phyloP scores from a whole-genome alignment of 164 flowering plant species.

The Hamamelis virginiana region DNA sequence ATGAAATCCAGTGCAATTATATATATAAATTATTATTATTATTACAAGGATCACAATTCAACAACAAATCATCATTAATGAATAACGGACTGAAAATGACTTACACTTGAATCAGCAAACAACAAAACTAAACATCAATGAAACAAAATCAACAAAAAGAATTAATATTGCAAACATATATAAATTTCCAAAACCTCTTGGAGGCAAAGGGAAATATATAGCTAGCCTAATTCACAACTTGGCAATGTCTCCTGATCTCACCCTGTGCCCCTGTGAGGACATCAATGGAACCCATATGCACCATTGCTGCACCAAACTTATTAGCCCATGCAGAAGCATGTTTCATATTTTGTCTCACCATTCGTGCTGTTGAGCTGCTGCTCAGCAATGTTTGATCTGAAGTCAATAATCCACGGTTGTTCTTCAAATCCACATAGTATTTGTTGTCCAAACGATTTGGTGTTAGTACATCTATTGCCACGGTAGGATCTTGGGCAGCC shows the following conservation, averaged over 20 bases:
- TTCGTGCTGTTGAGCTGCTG: conserved; percentile 11
- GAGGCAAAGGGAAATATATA: no score
- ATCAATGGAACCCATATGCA: conserved; percentile 35
- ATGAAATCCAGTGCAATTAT: no score
- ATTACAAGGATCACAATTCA: no score
- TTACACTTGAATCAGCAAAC: no score
- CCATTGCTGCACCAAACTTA: conserved; percentile 36
- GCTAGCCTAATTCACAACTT: conserved; percentile 19
- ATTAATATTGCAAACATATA: no score
- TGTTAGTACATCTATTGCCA: conserved; percentile 19
- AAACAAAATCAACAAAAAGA: no score
- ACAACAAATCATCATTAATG: no score
- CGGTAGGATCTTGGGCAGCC: neutral
- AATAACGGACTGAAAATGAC: no score
- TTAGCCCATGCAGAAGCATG: conserved; percentile 18
- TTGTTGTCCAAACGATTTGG: conserved; percentile 32
- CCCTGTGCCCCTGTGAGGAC: conserved; percentile 30
- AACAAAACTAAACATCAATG: no score
- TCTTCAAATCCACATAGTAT: conserved; percentile 24
- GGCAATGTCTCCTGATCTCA: conserved; percentile 34
- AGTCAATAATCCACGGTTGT: conserved; percentile 17
- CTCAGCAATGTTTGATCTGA: conserved; percentile 29
- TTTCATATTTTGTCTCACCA: conserved; percentile 23
- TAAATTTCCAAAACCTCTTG: no score
- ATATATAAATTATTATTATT: no score